Conservation (phyloP, 2,329 filamentous ascomycete species). For the Aspergillus caelatus region DNA sequence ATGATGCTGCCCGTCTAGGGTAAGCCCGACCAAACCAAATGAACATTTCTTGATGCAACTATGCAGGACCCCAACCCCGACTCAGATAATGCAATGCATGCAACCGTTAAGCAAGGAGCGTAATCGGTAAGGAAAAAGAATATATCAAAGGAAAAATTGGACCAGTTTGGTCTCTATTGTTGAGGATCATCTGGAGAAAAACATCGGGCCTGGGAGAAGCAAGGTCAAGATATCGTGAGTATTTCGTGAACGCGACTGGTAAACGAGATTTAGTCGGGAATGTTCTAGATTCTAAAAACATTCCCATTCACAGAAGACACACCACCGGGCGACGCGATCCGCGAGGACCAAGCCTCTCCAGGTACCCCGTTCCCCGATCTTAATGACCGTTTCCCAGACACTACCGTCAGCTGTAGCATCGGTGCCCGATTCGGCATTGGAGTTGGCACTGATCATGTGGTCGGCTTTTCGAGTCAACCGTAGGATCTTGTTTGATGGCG, state of each 20-base stretch:
- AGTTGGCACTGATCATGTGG: slow-evolving; percentile 43
- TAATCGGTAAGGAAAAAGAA: slow-evolving; percentile 8
- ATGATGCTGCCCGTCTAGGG: slow-evolving; percentile 5
- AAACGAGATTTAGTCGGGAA: slow-evolving; percentile 7
- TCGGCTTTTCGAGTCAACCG: slow-evolving; percentile 58
- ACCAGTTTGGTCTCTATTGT: slow-evolving; percentile 3
- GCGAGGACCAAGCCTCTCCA: slow-evolving; percentile 67
- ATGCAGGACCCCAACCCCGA: slow-evolving; percentile 14
- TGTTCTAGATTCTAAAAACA: slow-evolving; percentile 47
- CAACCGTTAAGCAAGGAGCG: slow-evolving; percentile 13
- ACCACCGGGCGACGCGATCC: slow-evolving; percentile 68
- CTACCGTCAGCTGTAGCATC: slow-evolving; percentile 54
- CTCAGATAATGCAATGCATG: slow-evolving; percentile 20
- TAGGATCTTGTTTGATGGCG: slow-evolving; percentile 91
- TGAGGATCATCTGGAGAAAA: slow-evolving; percentile 2
- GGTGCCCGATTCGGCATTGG: slow-evolving; percentile 34
- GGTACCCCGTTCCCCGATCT: slow-evolving; percentile 64
- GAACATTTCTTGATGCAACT: slow-evolving; percentile 14
- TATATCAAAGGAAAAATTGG: slow-evolving; percentile 4
- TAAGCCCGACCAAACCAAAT: not conserved
- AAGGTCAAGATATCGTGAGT: slow-evolving; percentile 2
- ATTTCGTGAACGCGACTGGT: not conserved
- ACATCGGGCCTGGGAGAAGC: not conserved
- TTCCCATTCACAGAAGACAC: slow-evolving; percentile 70
- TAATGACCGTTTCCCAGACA: slow-evolving; percentile 68